A percentile compares a stretch with the other conserved stretches of the same genome.
phyloP scores from a whole-genome alignment of 352 stramenopile genomes.

The Hyaloperonospora arabidopsidis region DNA sequence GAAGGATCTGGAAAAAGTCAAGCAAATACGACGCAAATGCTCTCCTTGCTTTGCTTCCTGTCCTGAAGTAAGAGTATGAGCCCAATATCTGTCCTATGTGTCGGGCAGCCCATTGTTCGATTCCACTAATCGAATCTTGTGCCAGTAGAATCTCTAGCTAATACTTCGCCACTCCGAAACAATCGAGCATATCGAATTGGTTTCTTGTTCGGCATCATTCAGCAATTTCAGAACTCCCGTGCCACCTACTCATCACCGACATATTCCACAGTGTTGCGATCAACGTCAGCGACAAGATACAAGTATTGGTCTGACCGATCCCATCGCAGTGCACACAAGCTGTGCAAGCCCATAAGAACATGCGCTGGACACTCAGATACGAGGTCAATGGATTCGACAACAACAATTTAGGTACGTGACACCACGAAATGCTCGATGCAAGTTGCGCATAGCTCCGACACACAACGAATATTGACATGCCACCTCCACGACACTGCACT shows the following conservation, averaged over 20 bases:
- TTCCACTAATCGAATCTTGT: constrained; percentile 34
- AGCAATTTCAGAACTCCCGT: constrained; percentile 53
- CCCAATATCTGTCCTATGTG: constrained; percentile 8
- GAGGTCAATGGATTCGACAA: constrained; percentile 77
- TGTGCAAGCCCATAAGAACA: constrained; percentile 83
- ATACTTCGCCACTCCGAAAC: constrained; percentile 46
- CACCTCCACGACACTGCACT: constrained; percentile 83
- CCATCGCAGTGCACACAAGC: constrained; percentile 43
- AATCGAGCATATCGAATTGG: constrained; percentile 46
- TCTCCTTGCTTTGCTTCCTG: constrained; percentile 30
- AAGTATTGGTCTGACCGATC: constrained; percentile 58
- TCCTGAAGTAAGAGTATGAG: constrained; percentile 12
- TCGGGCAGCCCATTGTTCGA: constrained; percentile 7
- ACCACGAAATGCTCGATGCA: constrained; percentile 87
- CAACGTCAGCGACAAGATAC: constrained; percentile 67
- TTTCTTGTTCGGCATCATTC: constrained; percentile 26
- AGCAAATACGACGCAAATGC: constrained; percentile 52
- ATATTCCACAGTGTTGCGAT: constrained; percentile 66
- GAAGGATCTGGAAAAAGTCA: constrained; percentile 65
- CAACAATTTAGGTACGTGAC: constrained; percentile 83
- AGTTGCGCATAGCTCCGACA: constrained; percentile 73
- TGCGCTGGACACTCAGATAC: constrained; percentile 86
- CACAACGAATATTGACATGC: constrained; percentile 77
- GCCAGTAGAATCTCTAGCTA: constrained; percentile 47
- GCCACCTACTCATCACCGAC: constrained; percentile 43